Base-by-base conservation (phyloP, 2,329 filamentous ascomycete species). In the Scytalidium lignicola region DNA sequence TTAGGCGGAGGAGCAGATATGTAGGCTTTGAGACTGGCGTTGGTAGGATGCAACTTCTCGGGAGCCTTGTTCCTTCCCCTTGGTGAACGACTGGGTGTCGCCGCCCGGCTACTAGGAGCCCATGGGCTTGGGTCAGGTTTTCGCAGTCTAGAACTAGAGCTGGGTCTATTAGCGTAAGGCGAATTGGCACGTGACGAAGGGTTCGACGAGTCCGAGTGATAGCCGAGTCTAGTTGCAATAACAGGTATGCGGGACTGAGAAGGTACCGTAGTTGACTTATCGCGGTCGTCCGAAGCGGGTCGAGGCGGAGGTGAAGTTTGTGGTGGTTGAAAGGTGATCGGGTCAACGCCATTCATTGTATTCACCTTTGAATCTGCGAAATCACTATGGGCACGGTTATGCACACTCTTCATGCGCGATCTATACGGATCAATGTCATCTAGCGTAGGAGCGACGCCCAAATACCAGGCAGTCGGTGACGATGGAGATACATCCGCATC, bases 1-100 rank as follows among this genome's bases (percentile, higher is more conserved):
- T 88, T 89, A 0, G 87, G 80, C 17, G 76, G 74, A 41, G 87
- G 81, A 28, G 80, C 74, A 50, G 85, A 79, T 56, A 93, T 87
- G 64, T 87, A 88, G 37, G 88, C 87, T 58, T 86, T 83, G 12
- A 93, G 74, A 45, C 80, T 82, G 58, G 74, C 79, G 53, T 73
- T 77, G 21, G 74, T 65, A 22, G 50, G 39, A 42, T 53, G 50
- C 45, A 51, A 29, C 45, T 58, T 60, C 20, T 52, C 54, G 17
- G 52, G 49, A 17, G 48, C 56, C 44, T 50, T 56, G 18, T 44
- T 46, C 47, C 58, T 61, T n/a, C 53, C 52, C 43, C 59, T 53
- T 41, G 53, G 49, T 41, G 58, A 61, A 56, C 67, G 63, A 44
- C 65, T 67, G 40, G 71, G 70, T 19, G 69, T 74, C 58, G 75